phyloP scores from a whole-genome alignment of 805 yeast species.

The Starmerella bombi region DNA sequence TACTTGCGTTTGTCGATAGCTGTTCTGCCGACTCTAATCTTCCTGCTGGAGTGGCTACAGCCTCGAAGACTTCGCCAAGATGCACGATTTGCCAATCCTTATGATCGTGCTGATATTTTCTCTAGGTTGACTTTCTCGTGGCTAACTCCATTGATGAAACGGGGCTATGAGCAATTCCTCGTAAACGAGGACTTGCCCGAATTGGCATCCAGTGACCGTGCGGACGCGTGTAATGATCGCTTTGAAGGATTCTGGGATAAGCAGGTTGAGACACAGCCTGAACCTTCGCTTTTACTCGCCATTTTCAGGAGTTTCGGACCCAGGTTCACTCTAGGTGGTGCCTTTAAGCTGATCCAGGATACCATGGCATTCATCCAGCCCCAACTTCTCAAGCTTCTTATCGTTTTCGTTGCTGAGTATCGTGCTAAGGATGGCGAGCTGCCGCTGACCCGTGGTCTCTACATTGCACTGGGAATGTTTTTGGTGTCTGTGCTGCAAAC shows the following conservation, averaged over 20 bases:
- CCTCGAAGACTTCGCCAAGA: constrained; percentile 30
- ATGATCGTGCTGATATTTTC: constrained; percentile 53
- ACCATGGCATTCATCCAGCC: constrained; percentile 78
- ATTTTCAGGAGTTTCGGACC: constrained; percentile 59
- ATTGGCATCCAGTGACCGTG: constrained; percentile 53
- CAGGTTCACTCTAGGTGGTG: constrained; percentile 56
- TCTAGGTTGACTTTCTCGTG: constrained; percentile 72
- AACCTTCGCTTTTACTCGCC: constrained; percentile 48
- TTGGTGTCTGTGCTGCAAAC: constrained; percentile 47
- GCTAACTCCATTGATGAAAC: constrained; percentile 76
- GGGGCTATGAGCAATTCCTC: constrained; percentile 51
- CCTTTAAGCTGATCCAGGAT: constrained; percentile 64
- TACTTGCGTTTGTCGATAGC: constrained; percentile 26
- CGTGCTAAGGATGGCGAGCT: constrained; percentile 19
- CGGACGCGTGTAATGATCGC: constrained; percentile 39
- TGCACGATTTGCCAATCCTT: constrained; percentile 30
- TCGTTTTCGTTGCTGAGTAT: constrained; percentile 45
- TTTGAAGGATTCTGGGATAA: constrained; percentile 50
- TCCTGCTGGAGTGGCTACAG: constrained; percentile 29
- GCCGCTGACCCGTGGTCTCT: constrained; percentile 43
- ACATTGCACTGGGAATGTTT: constrained; percentile 54
- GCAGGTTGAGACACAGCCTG: constrained; percentile 31
- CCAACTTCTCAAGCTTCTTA: constrained; percentile 56
- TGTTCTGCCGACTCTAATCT: constrained; percentile 28
- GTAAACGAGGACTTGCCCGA: constrained; percentile 56